Evolutionary conservation across 179 eudicot species (phyloP), one percentile per base, ranked within the genome.

Genomic region (Vitellaria paradoxa): DNA sequence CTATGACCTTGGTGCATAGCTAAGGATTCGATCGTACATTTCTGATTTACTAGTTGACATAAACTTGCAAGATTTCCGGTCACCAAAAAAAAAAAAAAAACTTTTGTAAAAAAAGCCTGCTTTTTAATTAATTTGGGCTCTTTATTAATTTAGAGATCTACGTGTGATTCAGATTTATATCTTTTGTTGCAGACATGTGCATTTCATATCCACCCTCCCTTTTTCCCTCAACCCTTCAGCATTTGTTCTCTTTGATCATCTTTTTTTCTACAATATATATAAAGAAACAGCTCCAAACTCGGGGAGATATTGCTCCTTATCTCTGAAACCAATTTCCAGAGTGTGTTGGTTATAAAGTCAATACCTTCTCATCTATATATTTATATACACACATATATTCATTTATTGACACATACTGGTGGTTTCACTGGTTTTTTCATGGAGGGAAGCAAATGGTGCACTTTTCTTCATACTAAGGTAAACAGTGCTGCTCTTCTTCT

Each of bases 151-250:
- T 65, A 68, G 68, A 77, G 40, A 18, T 60, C 68, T 52, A 56
- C 52, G 37, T 76, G 65, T 62, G 84, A 79, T 74, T 70, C 76
- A 56, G 73, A 84, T 76, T 68, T 42, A 63, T 57, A 17, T 63
- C 65, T 72, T 62, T 81, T 81, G 88, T 85, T 78, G 81, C 82
- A 55, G 73, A 73, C 88, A 85, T 82, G 82, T 80, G 85, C 84
- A 75, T 65, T 77, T 65, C 73, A 80, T 75, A 56, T 74, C 71
- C 52, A 68, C 72, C 46, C 20, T 6, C 40, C 56, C 47, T 77
- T 55, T 50, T 7, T 47, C 42, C 50, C 37, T 45, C 68, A 65
- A 20, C 18, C 66, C 65, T 52, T 21, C 20, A 37, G 23, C 76
- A 60, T 76, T 77, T 55, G 61, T 50, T 57, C 69, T 80, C 70